Conservation (phyloP, 495 filamentous ascomycete genomes). For the Hypoxylon intermedium region DNA sequence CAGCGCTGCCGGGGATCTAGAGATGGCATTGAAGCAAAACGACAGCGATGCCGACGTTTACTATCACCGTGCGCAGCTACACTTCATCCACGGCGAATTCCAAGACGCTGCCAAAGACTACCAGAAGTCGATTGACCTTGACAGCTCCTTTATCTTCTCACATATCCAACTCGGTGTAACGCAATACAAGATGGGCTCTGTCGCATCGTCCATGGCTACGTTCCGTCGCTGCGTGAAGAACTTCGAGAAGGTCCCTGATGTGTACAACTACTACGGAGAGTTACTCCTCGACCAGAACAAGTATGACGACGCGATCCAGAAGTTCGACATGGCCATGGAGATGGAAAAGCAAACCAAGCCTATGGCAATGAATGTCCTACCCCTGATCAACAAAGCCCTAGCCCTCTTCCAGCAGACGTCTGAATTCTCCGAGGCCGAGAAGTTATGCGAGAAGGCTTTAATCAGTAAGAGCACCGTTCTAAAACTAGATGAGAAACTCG, state of each 20-base stretch:
- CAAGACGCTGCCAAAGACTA: slow-evolving; percentile 95
- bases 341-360: slow-evolving; percentile 96
- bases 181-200: slow-evolving; percentile 99
- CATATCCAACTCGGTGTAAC: slow-evolving; percentile 99
- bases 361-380: slow-evolving; percentile 94
- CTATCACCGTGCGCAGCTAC: slow-evolving; percentile 97
- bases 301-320: slow-evolving; percentile 93
- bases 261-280: slow-evolving; percentile 99
- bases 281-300: slow-evolving; percentile 97
- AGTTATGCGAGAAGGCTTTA: slow-evolving; percentile 94
- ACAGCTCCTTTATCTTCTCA: slow-evolving; percentile 95
- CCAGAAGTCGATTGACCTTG: slow-evolving; percentile 97
- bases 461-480: slow-evolving; percentile 73
- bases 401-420: slow-evolving; percentile 98
- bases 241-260: slow-evolving; percentile 93
- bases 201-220: slow-evolving; percentile 97
- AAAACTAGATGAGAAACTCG: not conserved
- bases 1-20: slow-evolving; percentile 85
- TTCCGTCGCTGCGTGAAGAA: slow-evolving; percentile 98
- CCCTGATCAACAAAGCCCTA: slow-evolving; percentile 97
- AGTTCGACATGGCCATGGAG: slow-evolving; percentile 96
- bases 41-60: slow-evolving; percentile 94
- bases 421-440: slow-evolving; percentile 92
- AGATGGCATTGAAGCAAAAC: slow-evolving; percentile 83
- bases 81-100: slow-evolving; percentile 96